Base-by-base conservation (phyloP, 768 basidiomycete genomes). In the Saitozyma sp. region DNA sequence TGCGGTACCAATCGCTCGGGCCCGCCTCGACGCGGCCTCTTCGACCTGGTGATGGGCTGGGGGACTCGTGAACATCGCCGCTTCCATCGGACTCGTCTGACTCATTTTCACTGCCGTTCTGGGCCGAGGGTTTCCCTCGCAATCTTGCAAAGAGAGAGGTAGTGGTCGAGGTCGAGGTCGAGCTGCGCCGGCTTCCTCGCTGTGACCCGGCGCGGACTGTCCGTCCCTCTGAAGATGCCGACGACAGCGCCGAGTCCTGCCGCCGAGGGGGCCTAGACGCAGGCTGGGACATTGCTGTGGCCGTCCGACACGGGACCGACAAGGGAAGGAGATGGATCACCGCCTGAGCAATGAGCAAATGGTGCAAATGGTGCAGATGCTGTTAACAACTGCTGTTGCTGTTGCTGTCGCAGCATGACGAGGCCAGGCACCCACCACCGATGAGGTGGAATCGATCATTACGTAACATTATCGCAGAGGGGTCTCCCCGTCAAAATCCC, bases 1-100 rank as follows among this genome's bases (percentile, higher is more conserved):
- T 49, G 16, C 58, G 58, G 43, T 59, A 59, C 58, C 58, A 59
- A 39, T 64, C 63, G 54, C 63, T 64, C 29, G 63, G 63, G 41
- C 63, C 63, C 13, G 63, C 63, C 41, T 63, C 51, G 9, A 17
- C 17, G 8, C 29, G 17, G 6, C 37, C 19, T 29, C 29, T 29
- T 29, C 29, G 29, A 29, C 29, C 29, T 29, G 29, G 29, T 29
- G 29, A 29, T 29, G 29, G 29, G 29, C 29, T 29, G 29, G 29
- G 29, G 29, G 29, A 29, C 29, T 29, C 29, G 29, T 29, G 29
- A 29, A 29, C 29, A 11, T 51, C 58, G 6, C 14, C 19, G 11
- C 39, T 50, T 1, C 49, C 29, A 9, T n/a, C 17, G 49, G 9
- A n/a, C 9, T 50, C 49, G 20, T 41, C 50, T 1, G 37, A 9